phyloP scores from a whole-genome alignment of 2,329 filamentous ascomycete genomes.

The Clonostachys solani region DNA sequence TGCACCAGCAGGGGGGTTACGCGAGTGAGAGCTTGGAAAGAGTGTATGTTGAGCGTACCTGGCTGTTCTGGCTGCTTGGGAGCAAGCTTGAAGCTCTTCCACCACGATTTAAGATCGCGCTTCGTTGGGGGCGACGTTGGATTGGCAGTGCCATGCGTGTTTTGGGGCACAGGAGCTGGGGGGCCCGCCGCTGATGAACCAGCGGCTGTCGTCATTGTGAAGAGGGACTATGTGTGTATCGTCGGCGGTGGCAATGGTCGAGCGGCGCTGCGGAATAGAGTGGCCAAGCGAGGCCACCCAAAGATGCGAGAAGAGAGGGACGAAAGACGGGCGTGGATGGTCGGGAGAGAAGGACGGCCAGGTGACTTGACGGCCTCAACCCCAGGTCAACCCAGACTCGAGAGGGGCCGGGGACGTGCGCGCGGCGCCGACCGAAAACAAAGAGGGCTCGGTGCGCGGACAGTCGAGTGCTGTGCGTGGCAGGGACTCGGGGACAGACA shows the following conservation, averaged over 20 bases:
- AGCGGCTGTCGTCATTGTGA: slow-evolving; percentile 27
- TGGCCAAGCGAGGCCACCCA: too few relatives aligned
- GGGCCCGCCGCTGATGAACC: slow-evolving; percentile 18
- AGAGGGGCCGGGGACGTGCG: slow-evolving; percentile 5
- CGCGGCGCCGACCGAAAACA: neutral
- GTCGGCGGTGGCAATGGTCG: neutral
- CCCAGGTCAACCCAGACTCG: slow-evolving; percentile 1
- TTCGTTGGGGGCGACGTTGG: slow-evolving; percentile 72
- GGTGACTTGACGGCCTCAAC: neutral
- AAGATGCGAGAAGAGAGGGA: neutral
- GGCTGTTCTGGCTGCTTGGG: slow-evolving; percentile 50
- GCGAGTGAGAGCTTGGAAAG: too few relatives aligned
- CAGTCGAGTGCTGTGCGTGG: too few relatives aligned
- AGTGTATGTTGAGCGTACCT: slow-evolving; percentile 31
- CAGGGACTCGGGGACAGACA: too few relatives aligned
- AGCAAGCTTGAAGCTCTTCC: slow-evolving; percentile 86
- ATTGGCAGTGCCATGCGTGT: slow-evolving; percentile 23
- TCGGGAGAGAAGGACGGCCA: neutral
- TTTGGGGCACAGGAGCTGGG: slow-evolving; percentile 19
- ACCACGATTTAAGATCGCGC: slow-evolving; percentile 91
- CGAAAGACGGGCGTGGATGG: too few relatives aligned
- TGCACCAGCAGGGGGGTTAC: too few relatives aligned
- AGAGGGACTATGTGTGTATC: neutral
- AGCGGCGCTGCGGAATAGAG: neutral
- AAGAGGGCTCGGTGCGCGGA: too few relatives aligned